phyloP scores from a whole-genome alignment of 805 yeast genomes.

The Yamadazyma insecticola region DNA sequence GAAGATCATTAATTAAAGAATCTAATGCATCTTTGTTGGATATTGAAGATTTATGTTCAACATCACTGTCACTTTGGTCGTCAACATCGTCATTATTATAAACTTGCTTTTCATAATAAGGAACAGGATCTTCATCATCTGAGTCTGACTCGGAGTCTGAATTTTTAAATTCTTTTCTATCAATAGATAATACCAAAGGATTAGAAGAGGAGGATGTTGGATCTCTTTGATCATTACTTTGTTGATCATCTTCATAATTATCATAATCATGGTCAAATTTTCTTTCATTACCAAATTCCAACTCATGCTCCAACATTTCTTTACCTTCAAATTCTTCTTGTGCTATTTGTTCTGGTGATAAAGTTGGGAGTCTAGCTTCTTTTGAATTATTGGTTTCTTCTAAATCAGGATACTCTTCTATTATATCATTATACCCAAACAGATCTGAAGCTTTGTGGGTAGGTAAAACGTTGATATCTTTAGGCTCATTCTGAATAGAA shows the following conservation, averaged over 20 bases:
- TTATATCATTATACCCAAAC: constrained; percentile 19
- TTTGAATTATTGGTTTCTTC: neutral
- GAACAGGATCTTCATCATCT: constrained; percentile 11
- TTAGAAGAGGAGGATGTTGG: neutral
- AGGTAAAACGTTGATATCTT: constrained; percentile 17
- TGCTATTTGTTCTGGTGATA: neutral
- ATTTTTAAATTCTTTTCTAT: constrained; percentile 11
- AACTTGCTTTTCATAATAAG: constrained; percentile 11
- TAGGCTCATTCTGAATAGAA: constrained; percentile 37
- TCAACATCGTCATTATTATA: constrained; percentile 2
- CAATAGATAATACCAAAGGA: constrained; percentile 19
- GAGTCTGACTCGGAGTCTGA: constrained; percentile 5
- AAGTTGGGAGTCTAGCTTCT: neutral
- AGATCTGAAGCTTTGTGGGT: neutral
- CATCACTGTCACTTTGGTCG: constrained; percentile 6
- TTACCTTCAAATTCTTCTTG: neutral
- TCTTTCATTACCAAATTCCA: neutral
- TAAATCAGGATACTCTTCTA: constrained; percentile 8
- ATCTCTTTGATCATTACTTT: neutral
- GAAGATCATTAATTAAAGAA: constrained; percentile 33
- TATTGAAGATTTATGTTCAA: constrained; percentile 1
- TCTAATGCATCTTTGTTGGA: constrained; percentile 33
- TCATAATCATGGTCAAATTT: neutral
- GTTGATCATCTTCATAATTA: neutral
- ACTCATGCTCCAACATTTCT: too few relatives aligned